phyloP scores from a whole-genome alignment of 1,139 yeast species.

The Yamadazyma triangularis region DNA sequence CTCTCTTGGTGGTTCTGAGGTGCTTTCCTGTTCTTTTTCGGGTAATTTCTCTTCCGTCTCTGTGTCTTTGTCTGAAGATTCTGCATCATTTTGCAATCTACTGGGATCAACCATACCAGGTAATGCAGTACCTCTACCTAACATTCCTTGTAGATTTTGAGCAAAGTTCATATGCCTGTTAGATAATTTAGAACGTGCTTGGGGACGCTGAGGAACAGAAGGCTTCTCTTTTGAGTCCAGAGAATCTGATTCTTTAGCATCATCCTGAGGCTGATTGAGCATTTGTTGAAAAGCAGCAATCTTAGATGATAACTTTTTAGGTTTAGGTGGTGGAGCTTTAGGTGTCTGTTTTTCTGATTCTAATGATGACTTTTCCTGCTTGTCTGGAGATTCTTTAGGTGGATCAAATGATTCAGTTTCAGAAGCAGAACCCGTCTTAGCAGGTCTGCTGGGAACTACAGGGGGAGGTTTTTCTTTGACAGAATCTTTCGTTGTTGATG shows the following conservation, averaged over 20 bases:
- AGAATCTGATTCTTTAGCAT: constrained; percentile 1
- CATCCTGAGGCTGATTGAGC: constrained; percentile 34
- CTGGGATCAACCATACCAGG: constrained; percentile 55
- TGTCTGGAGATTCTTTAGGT: neutral
- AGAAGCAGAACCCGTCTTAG: neutral
- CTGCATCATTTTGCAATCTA: constrained; percentile 7
- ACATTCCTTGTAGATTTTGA: constrained; percentile 52
- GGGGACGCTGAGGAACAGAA: neutral
- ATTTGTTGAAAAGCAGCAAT: constrained; percentile 79
- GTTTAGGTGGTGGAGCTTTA: constrained; percentile 52
- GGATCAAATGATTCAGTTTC: no score
- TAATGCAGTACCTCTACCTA: constrained; percentile 51
- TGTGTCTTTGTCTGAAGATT: constrained; percentile 2
- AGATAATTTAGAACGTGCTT: constrained; percentile 17
- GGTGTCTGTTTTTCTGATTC: neutral
- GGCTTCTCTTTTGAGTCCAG: constrained; percentile 1
- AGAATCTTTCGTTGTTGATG: no score
- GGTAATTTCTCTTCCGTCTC: neutral
- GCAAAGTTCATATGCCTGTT: constrained; percentile 45
- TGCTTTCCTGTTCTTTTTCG: constrained; percentile 3
- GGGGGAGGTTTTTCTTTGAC: no score
- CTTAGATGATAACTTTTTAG: constrained; percentile 70
- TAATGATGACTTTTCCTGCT: neutral
- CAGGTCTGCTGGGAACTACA: neutral
- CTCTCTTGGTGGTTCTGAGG: constrained; percentile 15